Conservation (phyloP, 2,329 filamentous ascomycete species). For the Alternaria novae-zelandiae region DNA sequence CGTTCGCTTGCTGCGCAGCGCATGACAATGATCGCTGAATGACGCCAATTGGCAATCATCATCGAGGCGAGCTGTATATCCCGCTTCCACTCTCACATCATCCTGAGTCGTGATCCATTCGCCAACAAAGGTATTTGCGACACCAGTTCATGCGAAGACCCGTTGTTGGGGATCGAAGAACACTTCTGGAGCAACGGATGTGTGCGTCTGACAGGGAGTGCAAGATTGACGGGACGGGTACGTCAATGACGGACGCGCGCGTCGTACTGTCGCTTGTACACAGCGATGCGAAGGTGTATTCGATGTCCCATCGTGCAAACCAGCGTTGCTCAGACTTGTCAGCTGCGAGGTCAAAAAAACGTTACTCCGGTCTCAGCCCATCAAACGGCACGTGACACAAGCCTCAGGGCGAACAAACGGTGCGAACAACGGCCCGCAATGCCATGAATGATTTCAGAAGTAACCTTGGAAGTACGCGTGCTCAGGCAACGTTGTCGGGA, state of each 20-base stretch:
- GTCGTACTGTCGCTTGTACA: background rate
- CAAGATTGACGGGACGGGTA: slow-evolving; percentile 16
- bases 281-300: slow-evolving; percentile 17
- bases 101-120: background rate
- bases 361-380: background rate
- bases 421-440: background rate
- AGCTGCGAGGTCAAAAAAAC: background rate
- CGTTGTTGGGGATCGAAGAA: slow-evolving; percentile 9
- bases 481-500: background rate
- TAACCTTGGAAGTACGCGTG: background rate
- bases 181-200: slow-evolving; percentile 16
- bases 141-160: slow-evolving; percentile 19
- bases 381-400: slow-evolving; percentile 1
- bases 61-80: slow-evolving; percentile 1
- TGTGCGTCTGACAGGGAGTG: slow-evolving; percentile 27
- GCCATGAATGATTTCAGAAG: background rate
- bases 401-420: background rate
- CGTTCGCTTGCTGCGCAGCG: slow-evolving; percentile 2
- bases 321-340: background rate
- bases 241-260: slow-evolving; percentile 9
- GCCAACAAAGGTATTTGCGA: slow-evolving; percentile 1
- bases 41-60: background rate
- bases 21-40: slow-evolving; percentile 1
- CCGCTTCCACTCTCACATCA: slow-evolving; percentile 1
- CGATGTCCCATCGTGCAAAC: slow-evolving; percentile 2